Conservation (phyloP, 208 protist species). For the Wallacemonas sp. region DNA sequence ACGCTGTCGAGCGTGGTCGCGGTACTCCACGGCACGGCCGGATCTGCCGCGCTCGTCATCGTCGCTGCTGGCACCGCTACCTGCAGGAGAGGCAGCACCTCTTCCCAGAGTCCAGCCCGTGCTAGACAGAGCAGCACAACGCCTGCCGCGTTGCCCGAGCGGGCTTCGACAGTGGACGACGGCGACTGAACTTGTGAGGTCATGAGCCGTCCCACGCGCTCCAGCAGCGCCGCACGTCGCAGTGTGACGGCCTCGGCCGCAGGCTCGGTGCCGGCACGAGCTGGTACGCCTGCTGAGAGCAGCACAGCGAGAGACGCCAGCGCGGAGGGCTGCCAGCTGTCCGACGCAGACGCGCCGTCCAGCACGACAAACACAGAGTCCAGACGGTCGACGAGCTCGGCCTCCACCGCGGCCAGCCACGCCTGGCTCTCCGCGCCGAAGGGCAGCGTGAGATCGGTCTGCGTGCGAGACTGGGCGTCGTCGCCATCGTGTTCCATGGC, state of each 20-base stretch:
- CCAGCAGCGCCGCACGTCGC: slow-evolving; percentile 1
- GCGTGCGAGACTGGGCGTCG: too few relatives aligned
- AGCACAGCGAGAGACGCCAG: slow-evolving; percentile 1
- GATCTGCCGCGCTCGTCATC: background rate
- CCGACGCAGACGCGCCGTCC: slow-evolving; percentile 3
- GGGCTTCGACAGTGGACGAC: background rate
- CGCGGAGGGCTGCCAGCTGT: slow-evolving; percentile 10
- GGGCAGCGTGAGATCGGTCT: too few relatives aligned
- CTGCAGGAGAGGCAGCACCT: slow-evolving; percentile 19
- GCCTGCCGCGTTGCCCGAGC: slow-evolving; percentile 39
- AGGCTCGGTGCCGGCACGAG: background rate
- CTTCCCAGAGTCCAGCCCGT: slow-evolving; percentile 29
- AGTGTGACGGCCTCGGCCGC: background rate
- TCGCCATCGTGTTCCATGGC: background rate
- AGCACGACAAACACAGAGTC: background rate
- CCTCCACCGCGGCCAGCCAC: background rate
- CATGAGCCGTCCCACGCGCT: background rate
- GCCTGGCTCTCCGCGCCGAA: background rate
- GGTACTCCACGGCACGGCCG: slow-evolving; percentile 1
- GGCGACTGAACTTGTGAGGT: background rate
- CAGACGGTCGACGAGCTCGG: background rate
- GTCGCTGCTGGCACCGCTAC: slow-evolving; percentile 2
- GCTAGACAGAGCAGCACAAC: slow-evolving; percentile 30
- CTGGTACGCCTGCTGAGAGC: background rate
- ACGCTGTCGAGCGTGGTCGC: slow-evolving; percentile 42